Evolutionary conservation across 352 stramenopile species (phyloP).

Genomic region (Phytophthora pluvialis): DNA sequence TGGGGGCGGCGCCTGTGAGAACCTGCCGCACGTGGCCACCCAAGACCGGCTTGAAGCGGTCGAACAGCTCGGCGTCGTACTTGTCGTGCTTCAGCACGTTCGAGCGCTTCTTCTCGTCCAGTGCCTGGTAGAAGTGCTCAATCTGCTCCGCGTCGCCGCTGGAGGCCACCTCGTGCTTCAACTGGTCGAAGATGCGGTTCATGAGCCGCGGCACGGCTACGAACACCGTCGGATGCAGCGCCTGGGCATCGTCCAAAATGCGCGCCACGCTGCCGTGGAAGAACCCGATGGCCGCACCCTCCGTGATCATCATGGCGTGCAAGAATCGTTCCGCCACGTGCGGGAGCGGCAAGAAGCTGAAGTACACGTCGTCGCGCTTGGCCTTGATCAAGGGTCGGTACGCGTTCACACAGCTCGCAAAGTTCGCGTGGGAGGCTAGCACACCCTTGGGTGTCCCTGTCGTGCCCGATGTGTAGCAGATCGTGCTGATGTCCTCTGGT

Average conservation of each 20-base stretch:
- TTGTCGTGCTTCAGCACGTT: constrained; percentile 57
- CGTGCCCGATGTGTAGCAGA: constrained; percentile 85
- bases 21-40: constrained; percentile 91
- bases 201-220: constrained; percentile 91
- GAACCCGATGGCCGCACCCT: constrained; percentile 75
- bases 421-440: constrained; percentile 55
- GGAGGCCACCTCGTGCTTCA: constrained; percentile 57
- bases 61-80: constrained; percentile 94
- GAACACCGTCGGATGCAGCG: constrained; percentile 90
- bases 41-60: constrained; percentile 91
- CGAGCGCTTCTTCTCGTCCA: constrained; percentile 49
- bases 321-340: constrained; percentile 95
- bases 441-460: constrained; percentile 69
- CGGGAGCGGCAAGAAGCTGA: constrained; percentile 95
- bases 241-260: constrained; percentile 90
- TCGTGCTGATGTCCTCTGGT: constrained; percentile 88
- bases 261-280: constrained; percentile 80
- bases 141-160: constrained; percentile 38
- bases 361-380: constrained; percentile 81
- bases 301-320: constrained; percentile 87
- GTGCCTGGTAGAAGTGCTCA: constrained; percentile 44
- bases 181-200: constrained; percentile 95
- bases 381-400: constrained; percentile 25
- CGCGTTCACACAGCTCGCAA: constrained; percentile 30
- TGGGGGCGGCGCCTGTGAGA: constrained; percentile 92